These are phyloP conservation scores for Fusarium papillatum DNA, from an alignment of 2,329 filamentous ascomycete genomes.

Conservation along the genomic window DNA sequence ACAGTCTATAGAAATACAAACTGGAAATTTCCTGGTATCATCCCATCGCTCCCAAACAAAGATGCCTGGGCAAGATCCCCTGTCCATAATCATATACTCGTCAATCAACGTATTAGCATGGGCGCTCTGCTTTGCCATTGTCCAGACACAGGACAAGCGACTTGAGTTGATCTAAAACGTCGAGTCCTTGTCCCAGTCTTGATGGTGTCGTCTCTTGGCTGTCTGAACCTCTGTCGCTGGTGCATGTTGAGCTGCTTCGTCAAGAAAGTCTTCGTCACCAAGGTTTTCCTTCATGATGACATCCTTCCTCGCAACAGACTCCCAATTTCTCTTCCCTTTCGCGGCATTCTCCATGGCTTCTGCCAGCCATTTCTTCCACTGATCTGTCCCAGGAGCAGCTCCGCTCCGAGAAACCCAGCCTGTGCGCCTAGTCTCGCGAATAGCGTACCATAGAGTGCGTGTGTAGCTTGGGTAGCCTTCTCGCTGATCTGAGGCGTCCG, in stretches of 20 bases:
- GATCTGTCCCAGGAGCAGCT: constrained; percentile 63
- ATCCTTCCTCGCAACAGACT: constrained; percentile 63
- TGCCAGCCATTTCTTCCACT: constrained; percentile 68
- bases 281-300: constrained; percentile 57
- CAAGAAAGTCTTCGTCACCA: constrained; percentile 28
- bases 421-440: constrained; percentile 64
- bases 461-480: constrained; percentile 65
- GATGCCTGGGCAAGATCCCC: background rate
- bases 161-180: constrained; percentile 34
- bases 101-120: background rate
- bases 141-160: background rate
- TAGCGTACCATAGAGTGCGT: constrained; percentile 70
- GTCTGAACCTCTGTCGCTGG: constrained; percentile 44
- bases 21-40: background rate
- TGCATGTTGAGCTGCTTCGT: constrained; percentile 47
- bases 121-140: background rate
- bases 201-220: constrained; percentile 23
- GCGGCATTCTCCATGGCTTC: constrained; percentile 60
- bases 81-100: background rate
- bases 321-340: constrained; percentile 53
- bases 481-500: constrained; percentile 45
- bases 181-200: constrained; percentile 40
- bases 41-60: background rate
- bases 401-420: constrained; percentile 67
- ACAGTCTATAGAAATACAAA: background rate